phyloP scores from a whole-genome alignment of 2,329 filamentous ascomycete species.

The Fusarium mexicanum region DNA sequence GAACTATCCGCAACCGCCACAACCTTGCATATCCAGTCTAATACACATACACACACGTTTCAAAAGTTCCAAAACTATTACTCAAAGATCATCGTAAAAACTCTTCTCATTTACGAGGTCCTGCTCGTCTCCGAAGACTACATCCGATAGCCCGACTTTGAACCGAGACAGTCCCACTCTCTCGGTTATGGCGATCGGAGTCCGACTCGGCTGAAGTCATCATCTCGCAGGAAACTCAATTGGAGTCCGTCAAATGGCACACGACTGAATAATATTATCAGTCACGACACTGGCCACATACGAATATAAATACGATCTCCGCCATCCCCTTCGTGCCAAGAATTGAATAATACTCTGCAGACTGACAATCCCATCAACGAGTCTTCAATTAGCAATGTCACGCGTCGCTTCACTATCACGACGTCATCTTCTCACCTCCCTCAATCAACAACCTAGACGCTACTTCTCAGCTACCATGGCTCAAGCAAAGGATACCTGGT shows the following conservation, averaged over 20 bases:
- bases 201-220: slow-evolving; percentile 9
- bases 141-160: neutral
- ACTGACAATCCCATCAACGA: neutral
- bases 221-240: neutral
- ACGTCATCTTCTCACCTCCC: slow-evolving; percentile 14
- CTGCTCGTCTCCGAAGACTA: neutral
- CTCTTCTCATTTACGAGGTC: neutral
- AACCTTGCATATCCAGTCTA: neutral
- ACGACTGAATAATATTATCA: neutral
- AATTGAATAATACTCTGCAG: neutral
- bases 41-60: fast-evolving
- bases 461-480: slow-evolving; percentile 9
- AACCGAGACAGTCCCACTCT: slow-evolving; percentile 15
- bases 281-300: neutral
- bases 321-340: neutral
- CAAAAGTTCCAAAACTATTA: neutral
- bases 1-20: neutral
- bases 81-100: neutral
- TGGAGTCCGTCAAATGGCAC: neutral
- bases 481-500: slow-evolving; percentile 53
- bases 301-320: neutral
- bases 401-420: neutral
- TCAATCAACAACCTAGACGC: neutral
- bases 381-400: neutral
- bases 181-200: slow-evolving; percentile 3